Conservation (phyloP, 2,329 filamentous ascomycete genomes). For the Boeremia lycopersici region DNA sequence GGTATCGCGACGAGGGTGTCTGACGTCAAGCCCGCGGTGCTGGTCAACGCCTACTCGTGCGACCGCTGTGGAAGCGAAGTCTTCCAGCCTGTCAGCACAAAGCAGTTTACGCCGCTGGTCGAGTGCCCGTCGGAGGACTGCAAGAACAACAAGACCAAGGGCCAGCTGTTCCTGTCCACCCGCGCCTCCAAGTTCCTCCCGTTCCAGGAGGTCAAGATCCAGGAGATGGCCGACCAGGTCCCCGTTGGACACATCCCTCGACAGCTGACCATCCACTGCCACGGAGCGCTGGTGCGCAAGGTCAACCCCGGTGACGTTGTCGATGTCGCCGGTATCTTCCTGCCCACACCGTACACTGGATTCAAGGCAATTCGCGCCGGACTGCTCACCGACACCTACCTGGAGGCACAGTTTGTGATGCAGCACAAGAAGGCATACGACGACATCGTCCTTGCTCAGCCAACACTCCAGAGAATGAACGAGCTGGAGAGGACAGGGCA, state of each 20-base stretch:
- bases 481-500: conserved; percentile 84
- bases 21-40: conserved; percentile 96
- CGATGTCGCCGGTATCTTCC: conserved; percentile 92
- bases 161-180: conserved; percentile 92
- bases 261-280: conserved; percentile 85
- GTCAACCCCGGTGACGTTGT: conserved; percentile 94
- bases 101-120: conserved; percentile 85
- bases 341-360: conserved; percentile 97
- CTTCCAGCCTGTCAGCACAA: conserved; percentile 92
- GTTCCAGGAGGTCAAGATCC: conserved; percentile 98
- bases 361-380: conserved; percentile 97
- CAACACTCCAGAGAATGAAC: conserved; percentile 81
- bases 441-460: conserved; percentile 82
- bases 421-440: conserved; percentile 99
- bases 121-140: conserved; percentile 92
- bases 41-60: conserved; percentile 97
- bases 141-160: conserved; percentile 86
- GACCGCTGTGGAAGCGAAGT: conserved; percentile 96
- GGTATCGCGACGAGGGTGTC: conserved; percentile 95
- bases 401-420: conserved; percentile 89
- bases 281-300: conserved; percentile 82
- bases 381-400: conserved; percentile 93
- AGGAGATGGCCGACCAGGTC: conserved; percentile 99
- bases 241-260: conserved; percentile 97
- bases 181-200: conserved; percentile 95